These are phyloP conservation scores for Psilocybe cyanescens DNA, from an alignment of 768 basidiomycete genomes.

Conservation along the genomic window DNA sequence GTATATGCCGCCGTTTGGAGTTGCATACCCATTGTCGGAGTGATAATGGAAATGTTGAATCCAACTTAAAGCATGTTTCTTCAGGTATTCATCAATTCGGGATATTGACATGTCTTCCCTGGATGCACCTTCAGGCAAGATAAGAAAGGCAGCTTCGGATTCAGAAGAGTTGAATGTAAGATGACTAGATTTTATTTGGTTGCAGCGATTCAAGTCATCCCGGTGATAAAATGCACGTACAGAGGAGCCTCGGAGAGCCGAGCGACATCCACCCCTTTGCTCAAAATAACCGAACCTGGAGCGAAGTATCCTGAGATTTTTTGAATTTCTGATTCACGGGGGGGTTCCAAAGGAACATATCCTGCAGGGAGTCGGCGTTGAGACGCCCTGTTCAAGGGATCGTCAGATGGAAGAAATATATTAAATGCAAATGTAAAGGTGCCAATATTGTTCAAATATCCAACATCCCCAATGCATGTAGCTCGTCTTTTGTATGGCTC, in stretches of 20 bases:
- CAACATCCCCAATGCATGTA: not conserved
- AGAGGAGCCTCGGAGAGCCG: not conserved
- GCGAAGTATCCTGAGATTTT: not conserved
- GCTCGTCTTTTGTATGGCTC: not conserved
- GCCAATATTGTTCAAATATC: not conserved
- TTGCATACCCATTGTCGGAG: too few relatives aligned
- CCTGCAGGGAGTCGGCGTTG: not conserved
- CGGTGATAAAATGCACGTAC: not conserved
- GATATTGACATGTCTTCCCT: not conserved
- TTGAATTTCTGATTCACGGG: not conserved
- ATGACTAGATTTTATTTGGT: not conserved
- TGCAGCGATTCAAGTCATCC: too few relatives aligned
- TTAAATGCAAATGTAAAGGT: not conserved
- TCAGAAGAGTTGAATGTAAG: not conserved
- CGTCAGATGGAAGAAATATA: not conserved
- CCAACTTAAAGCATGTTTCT: not conserved
- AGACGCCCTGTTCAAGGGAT: not conserved
- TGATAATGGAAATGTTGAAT: not conserved
- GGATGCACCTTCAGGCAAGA: not conserved
- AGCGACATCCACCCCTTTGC: not conserved
- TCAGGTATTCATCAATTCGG: not conserved
- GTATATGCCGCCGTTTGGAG: not conserved
- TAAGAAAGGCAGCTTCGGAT: not conserved
- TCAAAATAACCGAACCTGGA: not conserved
- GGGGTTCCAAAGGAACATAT: not conserved